Conservation (phyloP, 2,329 filamentous ascomycete genomes). For the Raffaelea arxii region DNA sequence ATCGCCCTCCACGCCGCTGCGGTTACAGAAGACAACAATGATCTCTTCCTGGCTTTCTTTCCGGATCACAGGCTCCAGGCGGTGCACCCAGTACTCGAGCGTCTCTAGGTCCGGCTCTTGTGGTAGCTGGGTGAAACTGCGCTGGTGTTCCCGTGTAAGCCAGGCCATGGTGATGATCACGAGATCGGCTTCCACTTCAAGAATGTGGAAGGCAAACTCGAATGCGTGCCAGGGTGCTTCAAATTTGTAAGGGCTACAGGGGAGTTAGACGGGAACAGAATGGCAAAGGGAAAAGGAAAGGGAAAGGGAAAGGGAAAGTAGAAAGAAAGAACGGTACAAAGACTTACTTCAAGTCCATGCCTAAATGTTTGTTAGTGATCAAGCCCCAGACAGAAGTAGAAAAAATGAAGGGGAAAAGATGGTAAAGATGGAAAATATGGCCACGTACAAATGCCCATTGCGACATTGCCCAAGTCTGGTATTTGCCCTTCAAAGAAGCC, state of each 20-base stretch:
- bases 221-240: conserved; percentile 38
- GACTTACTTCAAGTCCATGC: conserved; percentile 54
- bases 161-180: conserved; percentile 71
- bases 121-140: conserved; percentile 33
- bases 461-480: conserved; percentile 37
- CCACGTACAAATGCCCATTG: conserved; percentile 49
- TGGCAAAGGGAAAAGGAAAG: no score
- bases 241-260: conserved; percentile 36
- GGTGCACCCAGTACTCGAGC: conserved; percentile 63
- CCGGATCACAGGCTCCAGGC: conserved; percentile 56
- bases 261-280: no score
- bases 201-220: conserved; percentile 46
- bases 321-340: background rate
- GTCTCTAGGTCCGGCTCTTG: conserved; percentile 62
- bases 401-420: background rate
- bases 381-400: background rate
- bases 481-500: conserved; percentile 40
- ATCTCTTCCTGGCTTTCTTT: conserved; percentile 44
- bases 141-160: conserved; percentile 50
- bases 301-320: background rate
- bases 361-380: conserved; percentile 15
- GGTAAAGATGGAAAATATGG: no score
- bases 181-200: conserved; percentile 46
- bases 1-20: conserved; percentile 55
- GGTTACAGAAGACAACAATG: conserved; percentile 62